Percentiles rank a stretch among this genome's conserved stretches.
phyloP scores from a whole-genome alignment of 2,329 filamentous ascomycete genomes.

The Fusarium coffeatum region DNA sequence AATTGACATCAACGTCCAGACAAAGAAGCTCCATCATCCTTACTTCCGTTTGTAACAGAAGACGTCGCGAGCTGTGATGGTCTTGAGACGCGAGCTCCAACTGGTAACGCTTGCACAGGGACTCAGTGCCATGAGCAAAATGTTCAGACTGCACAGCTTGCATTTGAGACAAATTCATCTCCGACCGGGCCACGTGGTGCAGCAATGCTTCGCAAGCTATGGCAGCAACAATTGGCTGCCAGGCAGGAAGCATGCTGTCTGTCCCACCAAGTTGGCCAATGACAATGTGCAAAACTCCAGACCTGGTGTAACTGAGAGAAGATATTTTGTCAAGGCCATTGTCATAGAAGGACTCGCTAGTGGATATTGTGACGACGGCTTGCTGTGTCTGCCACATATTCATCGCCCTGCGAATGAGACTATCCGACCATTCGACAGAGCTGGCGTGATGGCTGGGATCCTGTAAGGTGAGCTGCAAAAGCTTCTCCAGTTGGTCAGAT shows the following conservation, averaged over 20 bases:
- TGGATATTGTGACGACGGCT: background rate
- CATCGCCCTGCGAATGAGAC: background rate
- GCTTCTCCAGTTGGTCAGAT: background rate
- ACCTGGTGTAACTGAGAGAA: background rate
- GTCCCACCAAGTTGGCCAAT: background rate
- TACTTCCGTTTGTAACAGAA: background rate
- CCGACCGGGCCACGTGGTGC: background rate
- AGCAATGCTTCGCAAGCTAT: slow-evolving; percentile 1
- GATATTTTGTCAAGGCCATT: background rate
- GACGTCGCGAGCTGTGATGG: background rate
- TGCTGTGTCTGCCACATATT: background rate
- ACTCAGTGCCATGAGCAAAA: background rate
- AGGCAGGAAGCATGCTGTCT: background rate
- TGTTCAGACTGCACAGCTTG: slow-evolving; percentile 7
- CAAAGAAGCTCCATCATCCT: background rate
- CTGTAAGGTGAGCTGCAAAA: background rate
- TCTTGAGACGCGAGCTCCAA: background rate
- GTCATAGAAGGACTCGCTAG: background rate
- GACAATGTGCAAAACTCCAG: background rate
- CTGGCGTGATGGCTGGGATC: background rate
- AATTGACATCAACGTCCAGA: background rate
- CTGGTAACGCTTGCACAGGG: background rate
- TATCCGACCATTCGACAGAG: background rate
- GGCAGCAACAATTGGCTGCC: background rate
- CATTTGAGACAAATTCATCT: background rate